phyloP scores from a whole-genome alignment of 1,139 yeast genomes.

The Chernovozyma sophiae-reginae region DNA sequence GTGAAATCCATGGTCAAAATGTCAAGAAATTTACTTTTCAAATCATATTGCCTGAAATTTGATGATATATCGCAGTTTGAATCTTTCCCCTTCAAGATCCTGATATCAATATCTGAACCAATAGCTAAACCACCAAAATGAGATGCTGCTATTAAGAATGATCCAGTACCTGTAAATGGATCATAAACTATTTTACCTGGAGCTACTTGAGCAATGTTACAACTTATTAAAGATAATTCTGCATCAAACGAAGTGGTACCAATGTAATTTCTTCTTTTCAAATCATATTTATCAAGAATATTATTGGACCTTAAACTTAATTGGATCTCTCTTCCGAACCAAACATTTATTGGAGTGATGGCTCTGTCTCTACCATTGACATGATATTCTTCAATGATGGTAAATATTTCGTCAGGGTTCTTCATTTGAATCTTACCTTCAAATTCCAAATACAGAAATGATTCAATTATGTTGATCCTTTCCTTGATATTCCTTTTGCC shows the following conservation, averaged over 20 bases:
- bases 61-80: slow-evolving; percentile 45
- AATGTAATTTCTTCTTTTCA: slow-evolving; percentile 78
- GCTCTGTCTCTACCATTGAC: slow-evolving; percentile 50
- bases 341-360: slow-evolving; percentile 50
- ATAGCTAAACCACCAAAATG: slow-evolving; percentile 76
- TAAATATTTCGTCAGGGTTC: slow-evolving; percentile 67
- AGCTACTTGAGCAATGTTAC: slow-evolving; percentile 77
- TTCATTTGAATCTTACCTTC: slow-evolving; percentile 79
- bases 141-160: slow-evolving; percentile 86
- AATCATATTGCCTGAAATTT: slow-evolving; percentile 74
- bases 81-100: slow-evolving; percentile 75
- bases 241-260: slow-evolving; percentile 98
- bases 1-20: slow-evolving; percentile 92
- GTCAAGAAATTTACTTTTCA: slow-evolving; percentile 59
- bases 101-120: slow-evolving; percentile 90
- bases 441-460: slow-evolving; percentile 65
- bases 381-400: slow-evolving; percentile 70
- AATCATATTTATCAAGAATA: slow-evolving; percentile 71
- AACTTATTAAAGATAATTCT: slow-evolving; percentile 73
- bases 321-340: slow-evolving; percentile 75
- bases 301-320: slow-evolving; percentile 59
- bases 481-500: slow-evolving; percentile 57
- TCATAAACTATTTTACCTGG: slow-evolving; percentile 73
- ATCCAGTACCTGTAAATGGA: slow-evolving; percentile 97
- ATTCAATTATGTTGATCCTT: slow-evolving; percentile 63